Evolutionary conservation across 2,329 filamentous ascomycete genomes (phyloP), one percentile per base, ranked within the genome.

Genomic region (Penicillium polonicum): DNA sequence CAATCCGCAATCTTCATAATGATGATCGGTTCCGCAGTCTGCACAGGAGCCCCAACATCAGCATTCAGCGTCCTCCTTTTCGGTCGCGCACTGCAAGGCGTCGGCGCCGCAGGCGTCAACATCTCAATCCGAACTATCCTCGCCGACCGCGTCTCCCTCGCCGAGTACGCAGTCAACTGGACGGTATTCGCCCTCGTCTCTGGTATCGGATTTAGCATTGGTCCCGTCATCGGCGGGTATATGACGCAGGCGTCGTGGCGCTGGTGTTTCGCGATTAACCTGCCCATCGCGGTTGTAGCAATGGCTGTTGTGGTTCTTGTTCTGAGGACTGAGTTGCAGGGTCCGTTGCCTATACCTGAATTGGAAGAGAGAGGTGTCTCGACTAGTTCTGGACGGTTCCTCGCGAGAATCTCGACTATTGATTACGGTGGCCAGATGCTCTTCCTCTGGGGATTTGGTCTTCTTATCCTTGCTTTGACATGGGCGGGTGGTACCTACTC

Each of bases 81-180:
- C 4, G 87, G 87, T 1, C 79, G 87, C 43, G 85, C 81, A 0
- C 71, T 89, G 1, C 86, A 89, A 67, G 86, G 87, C 12, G 68
- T 87, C 2, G 82, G 83, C 5, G 82, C 83, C 33, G 83, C 86
- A 0, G 87, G 86, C 0, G 76, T 89, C 17, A 80, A 83, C 62
- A 85, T 87, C 36, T 74, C 84, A 35, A 82, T 85, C 31, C 81
- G 83, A 44, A 83, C 85, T 7, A 81, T 89, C n/a, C 76, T 90
- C 13, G 83, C 86, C 0, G 86, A 89, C 65, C 83, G 83, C 57
- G 85, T 89, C 6, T 82, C 81, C 0, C 70, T 88, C 9, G 74
- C 79, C 45, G 85, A 88, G 60, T 86, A 86, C 54, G 82, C 48
- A 4, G 12, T 51, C 3, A 51, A 51, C 48, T 51, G 48, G 48